Evolutionary conservation across 2,329 filamentous ascomycete species (phyloP), one percentile per base, ranked within the genome.

Genomic region (Talaromyces sp.): DNA sequence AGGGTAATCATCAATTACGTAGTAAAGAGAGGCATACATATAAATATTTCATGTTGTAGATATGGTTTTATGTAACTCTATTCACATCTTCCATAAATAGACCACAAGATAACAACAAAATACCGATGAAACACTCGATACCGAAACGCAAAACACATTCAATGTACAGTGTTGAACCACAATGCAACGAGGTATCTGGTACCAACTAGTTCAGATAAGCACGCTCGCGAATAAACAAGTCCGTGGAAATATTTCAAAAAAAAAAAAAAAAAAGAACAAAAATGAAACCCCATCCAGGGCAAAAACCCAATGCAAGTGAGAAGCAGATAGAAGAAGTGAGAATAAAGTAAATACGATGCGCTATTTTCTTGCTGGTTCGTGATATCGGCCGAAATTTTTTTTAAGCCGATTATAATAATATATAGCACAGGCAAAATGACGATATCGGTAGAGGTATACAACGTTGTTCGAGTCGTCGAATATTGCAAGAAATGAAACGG

Each of bases 201-300:
- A 52, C 29, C 48, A n/a, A 26, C 48, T 29, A 12, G 48, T 35
- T 27, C 26, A 58, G 62, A 67, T 68, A 48, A 26, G 63, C 53
- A 57, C 43, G 46, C 61, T 26, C 57, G 31, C 53, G 38, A 14
- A 51, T 56, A 54, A 38, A 51, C 56, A 21, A 26, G n/a, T 24
- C n/a, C 48, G n/a, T 38, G 5, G n/a, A 52, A 52, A 50, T 26
- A 21, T 52, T 2, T 52, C 24, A 26, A 3, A n/a, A 52, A 52
- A 29, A 6, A 52, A 11, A 21, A 51, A n/a, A n/a, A n/a, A n/a
- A n/a, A n/a, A n/a, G n/a, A n/a, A 17, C 12, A 52, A 8, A 29
- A 46, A 46, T 11, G 21, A 21, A 24, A 9, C 43, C 43, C 43
- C 9, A 24, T 19, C 11, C 17, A 24, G 21, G 19, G 19, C 2